Conservation (phyloP, 2,329 filamentous ascomycete genomes). For the Aspergillus sp. region DNA sequence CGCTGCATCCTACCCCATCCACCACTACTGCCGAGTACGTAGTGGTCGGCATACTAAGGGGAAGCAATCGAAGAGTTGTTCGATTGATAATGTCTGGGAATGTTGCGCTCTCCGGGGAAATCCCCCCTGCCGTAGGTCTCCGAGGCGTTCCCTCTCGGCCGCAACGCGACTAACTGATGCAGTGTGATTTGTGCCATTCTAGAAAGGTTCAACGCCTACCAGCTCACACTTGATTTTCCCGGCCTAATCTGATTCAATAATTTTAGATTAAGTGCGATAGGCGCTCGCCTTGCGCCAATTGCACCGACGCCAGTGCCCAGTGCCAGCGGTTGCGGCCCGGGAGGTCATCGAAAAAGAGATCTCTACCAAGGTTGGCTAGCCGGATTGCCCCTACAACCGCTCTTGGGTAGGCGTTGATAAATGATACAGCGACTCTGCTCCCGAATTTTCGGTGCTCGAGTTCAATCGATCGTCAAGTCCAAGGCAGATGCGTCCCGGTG, state of each 20-base stretch:
- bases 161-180: not conserved
- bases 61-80: too few relatives aligned
- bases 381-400: too few relatives aligned
- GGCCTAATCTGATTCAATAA: not conserved
- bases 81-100: too few relatives aligned
- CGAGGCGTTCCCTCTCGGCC: not conserved
- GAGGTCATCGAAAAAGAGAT: slow-evolving; percentile 11
- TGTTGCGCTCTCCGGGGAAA: not conserved
- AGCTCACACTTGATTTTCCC: not conserved
- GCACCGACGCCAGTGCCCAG: slow-evolving; percentile 21
- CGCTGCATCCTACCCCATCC: too few relatives aligned
- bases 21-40: too few relatives aligned
- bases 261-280: slow-evolving; percentile 27
- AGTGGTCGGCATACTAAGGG: too few relatives aligned
- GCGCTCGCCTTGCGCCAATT: slow-evolving; percentile 24
- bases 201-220: slow-evolving; percentile 19
- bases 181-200: slow-evolving; percentile 28
- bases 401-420: too few relatives aligned
- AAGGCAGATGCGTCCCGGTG: not conserved
- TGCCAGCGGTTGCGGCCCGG: slow-evolving; percentile 21
- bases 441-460: too few relatives aligned
- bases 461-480: not conserved
- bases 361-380: slow-evolving; percentile 19
- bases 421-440: too few relatives aligned
- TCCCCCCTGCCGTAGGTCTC: not conserved